Evolutionary conservation across 441 rosid genomes (phyloP), one percentile per base, ranked within the genome.

Genomic region (Brassica hybrid): DNA sequence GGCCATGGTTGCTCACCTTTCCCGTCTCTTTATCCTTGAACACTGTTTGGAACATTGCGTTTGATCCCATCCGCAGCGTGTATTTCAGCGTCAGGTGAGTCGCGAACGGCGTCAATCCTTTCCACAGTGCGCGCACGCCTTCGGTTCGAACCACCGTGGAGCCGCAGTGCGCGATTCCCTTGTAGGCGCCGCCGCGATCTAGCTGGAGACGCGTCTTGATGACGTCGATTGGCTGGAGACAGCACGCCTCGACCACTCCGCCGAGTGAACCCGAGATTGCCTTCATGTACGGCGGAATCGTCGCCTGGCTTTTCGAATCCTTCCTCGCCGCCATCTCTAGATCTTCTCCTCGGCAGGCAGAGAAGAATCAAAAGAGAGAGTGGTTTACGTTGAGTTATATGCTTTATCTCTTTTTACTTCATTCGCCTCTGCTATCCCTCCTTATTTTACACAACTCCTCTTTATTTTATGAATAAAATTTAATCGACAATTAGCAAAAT

Each of bases 181-280:
- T 90, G 86, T 91, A 94, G 2, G 83, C 73, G 16, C 94, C 91
- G 16, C 72, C 59, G 63, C 83, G 78, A 72, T 94, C 99, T 34
- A 94, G 94, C 89, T 94, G 98, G 75, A 94, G 80, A 76, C 97
- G 82, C 2, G 99, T 94, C 76, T 94, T 94, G 82, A 94, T 90
- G 13, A 94, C 99, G 79, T 94, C 99, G 57, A 94, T 93, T 1
- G 99, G 99, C 75, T 95, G 99, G 59, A 95, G 86, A 75, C 94
- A 95, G 45, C 87, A 82, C 2, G 99, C 98, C 84, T 95, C 99
- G 76, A 95, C 68, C 13, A 85, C 81, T 75, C 99, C 99, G 5
- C 99, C 97, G 6, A 94, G 73, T 0, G 99, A 94, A 0, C 99
- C 99, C 8, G 98, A 89, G 17, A 93, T 61, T 13, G 98, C 98